These are phyloP conservation scores for Pichia sp. DNA, from an alignment of 1,139 yeast species.

Conservation along the genomic window DNA sequence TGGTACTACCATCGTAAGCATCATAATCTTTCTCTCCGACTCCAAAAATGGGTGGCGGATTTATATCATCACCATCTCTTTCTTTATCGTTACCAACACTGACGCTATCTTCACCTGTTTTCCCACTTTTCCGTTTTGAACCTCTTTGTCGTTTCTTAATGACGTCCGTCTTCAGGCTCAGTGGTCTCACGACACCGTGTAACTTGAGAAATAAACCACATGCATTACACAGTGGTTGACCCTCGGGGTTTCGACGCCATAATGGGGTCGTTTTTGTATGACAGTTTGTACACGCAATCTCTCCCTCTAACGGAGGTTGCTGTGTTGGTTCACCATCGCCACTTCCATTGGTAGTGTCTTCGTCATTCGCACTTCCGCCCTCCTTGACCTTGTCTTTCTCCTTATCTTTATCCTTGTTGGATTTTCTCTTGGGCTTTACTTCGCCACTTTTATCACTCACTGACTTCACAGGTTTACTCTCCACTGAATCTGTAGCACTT, in stretches of 20 bases:
- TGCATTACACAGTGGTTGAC: conserved; percentile 91
- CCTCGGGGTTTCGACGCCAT: conserved; percentile 91
- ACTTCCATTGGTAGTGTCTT: neutral
- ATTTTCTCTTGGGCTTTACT: too few species aligned
- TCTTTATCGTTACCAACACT: too few species aligned
- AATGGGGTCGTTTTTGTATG: conserved; percentile 90
- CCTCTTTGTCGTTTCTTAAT: conserved; percentile 64
- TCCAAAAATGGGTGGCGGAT: conserved; percentile 23
- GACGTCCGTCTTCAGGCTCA: conserved; percentile 85
- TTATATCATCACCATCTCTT: too few species aligned
- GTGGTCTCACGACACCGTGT: conserved; percentile 91
- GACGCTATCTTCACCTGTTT: conserved; percentile 26
- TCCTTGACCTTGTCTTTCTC: too few species aligned
- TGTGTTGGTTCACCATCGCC: conserved; percentile 2
- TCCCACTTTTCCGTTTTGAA: conserved; percentile 18
- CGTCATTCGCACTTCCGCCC: conserved; percentile 4
- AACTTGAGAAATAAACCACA: conserved; percentile 87
- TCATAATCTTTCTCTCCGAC: too few species aligned
- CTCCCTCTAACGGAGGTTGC: too few species aligned
- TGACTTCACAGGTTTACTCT: too few species aligned
- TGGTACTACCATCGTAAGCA: too few species aligned
- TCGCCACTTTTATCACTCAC: too few species aligned
- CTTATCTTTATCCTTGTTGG: too few species aligned
- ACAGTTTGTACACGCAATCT: conserved; percentile 67
- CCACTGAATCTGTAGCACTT: too few species aligned